Percentiles rank a stretch among this genome's conserved stretches.
These are phyloP conservation scores for Phaeodactylum tricornutum DNA, from an alignment of 108 stramenopile genomes.

Conservation along the genomic window DNA sequence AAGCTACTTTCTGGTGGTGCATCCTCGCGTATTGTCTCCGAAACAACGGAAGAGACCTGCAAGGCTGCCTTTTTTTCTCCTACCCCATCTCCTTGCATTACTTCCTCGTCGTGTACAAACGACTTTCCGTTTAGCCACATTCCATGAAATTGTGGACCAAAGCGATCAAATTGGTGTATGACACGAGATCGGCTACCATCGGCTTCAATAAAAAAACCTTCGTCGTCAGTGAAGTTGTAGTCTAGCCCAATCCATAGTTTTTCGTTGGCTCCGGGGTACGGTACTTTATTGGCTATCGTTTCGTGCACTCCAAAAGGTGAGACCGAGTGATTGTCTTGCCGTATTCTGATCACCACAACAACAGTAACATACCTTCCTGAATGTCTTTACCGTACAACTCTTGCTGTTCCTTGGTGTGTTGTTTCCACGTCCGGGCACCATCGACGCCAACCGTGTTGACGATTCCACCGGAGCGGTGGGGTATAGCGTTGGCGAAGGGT, in stretches of 20 bases:
- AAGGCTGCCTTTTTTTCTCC: too few relatives aligned
- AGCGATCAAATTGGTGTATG: conserved; percentile 12
- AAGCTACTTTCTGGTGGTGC: too few relatives aligned
- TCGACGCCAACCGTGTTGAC: conserved; percentile 17
- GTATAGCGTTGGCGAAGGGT: conserved; percentile 25
- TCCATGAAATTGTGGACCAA: conserved; percentile 1
- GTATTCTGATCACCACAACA: neutral
- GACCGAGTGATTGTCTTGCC: neutral
- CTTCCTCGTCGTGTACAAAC: conserved; percentile 1
- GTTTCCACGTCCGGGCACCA: conserved; percentile 1
- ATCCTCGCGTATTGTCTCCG: too few relatives aligned
- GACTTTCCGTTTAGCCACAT: neutral
- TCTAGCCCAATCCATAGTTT: conserved; percentile 3
- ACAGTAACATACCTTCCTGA: too few relatives aligned
- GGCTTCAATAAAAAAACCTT: conserved; percentile 7
- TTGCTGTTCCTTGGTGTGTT: neutral
- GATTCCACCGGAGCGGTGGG: conserved; percentile 24
- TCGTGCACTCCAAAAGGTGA: too few relatives aligned
- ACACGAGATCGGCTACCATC: conserved; percentile 6
- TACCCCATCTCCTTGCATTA: too few relatives aligned
- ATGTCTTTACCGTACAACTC: neutral
- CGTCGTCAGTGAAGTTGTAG: conserved; percentile 6
- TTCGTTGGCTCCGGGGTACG: conserved; percentile 1
- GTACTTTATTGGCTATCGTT: neutral
- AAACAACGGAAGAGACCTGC: too few relatives aligned